Percentiles rank a stretch among this genome's conserved stretches.
phyloP scores from a whole-genome alignment of 2,329 filamentous ascomycete genomes.

The Graphilbum ipis-grandicollis region DNA sequence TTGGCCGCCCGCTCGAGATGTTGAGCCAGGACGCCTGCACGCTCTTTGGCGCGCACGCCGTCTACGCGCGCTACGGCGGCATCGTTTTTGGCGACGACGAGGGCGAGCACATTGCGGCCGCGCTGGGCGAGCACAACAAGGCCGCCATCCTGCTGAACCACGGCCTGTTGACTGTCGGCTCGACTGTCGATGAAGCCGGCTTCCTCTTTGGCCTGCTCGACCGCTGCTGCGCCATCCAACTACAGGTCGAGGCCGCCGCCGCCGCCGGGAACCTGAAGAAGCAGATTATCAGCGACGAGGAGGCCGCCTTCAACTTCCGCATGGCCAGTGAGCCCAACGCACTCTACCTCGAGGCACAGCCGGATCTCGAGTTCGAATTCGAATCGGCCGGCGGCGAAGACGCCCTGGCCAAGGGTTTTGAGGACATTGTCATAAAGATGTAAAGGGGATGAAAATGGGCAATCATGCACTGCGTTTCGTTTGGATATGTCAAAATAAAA shows the following conservation, averaged over 20 bases:
- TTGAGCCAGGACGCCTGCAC: constrained; percentile 50
- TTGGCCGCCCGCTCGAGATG: constrained; percentile 51
- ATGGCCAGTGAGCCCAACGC: constrained; percentile 28
- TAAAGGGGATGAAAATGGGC: too few relatives aligned
- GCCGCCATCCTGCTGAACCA: constrained; percentile 54
- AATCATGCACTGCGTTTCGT: too few relatives aligned
- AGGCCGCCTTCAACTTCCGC: constrained; percentile 21
- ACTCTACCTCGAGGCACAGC: constrained; percentile 27
- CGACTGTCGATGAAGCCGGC: constrained; percentile 57
- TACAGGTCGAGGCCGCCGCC: constrained; percentile 47
- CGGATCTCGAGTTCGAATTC: constrained; percentile 28
- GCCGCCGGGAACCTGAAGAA: constrained; percentile 23
- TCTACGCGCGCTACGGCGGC: constrained; percentile 40
- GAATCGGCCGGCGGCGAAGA: constrained; percentile 19
- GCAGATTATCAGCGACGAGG: constrained; percentile 20
- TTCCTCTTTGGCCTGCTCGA: constrained; percentile 55
- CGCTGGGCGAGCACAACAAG: constrained; percentile 39
- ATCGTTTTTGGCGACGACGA: constrained; percentile 44
- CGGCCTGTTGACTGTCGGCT: constrained; percentile 52
- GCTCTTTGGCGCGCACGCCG: constrained; percentile 42
- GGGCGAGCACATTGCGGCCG: constrained; percentile 42
- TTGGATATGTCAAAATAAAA: too few relatives aligned
- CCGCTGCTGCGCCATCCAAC: constrained; percentile 49
- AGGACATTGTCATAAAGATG: constrained; percentile 6
- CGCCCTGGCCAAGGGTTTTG: constrained; percentile 12